phyloP scores from a whole-genome alignment of 2,329 filamentous ascomycete species.

The Xylariaceae sp. region DNA sequence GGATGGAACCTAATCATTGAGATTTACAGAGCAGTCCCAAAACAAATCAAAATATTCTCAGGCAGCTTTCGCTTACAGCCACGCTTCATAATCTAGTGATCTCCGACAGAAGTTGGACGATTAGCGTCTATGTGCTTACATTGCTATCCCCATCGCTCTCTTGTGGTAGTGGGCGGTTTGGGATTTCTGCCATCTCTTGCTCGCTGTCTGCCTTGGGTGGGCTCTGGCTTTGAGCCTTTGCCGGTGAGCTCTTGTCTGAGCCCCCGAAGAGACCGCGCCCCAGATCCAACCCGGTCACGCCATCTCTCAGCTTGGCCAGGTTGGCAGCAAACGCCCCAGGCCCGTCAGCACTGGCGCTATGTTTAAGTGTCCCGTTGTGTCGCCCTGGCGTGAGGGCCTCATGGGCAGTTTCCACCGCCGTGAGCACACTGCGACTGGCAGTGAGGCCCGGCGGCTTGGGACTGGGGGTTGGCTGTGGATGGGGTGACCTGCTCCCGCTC shows the following conservation, averaged over 20 bases:
- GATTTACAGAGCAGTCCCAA: too few relatives aligned
- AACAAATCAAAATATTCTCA: too few relatives aligned
- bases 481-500: constrained; percentile 25
- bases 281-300: constrained; percentile 43
- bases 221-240: constrained; percentile 1
- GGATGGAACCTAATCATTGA: too few relatives aligned
- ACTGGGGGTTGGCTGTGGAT: constrained; percentile 27
- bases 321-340: constrained; percentile 40
- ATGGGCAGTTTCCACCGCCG: constrained; percentile 54
- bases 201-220: constrained; percentile 10
- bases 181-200: constrained; percentile 25
- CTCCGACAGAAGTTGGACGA: too few relatives aligned
- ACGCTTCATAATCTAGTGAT: too few relatives aligned
- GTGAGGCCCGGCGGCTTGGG: constrained; percentile 36
- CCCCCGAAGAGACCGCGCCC: constrained; percentile 40
- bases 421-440: constrained; percentile 48
- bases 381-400: constrained; percentile 41
- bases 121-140: background rate
- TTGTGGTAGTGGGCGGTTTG: constrained; percentile 3
- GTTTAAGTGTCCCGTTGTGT: constrained; percentile 34
- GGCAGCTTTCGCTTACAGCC: too few relatives aligned
- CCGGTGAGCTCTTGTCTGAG: constrained; percentile 6
- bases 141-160: constrained; percentile 4
- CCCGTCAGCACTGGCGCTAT: constrained; percentile 42
- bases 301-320: constrained; percentile 38